Conservation (phyloP, 2,329 filamentous ascomycete species). For the Furcasterigmium furcatum region DNA sequence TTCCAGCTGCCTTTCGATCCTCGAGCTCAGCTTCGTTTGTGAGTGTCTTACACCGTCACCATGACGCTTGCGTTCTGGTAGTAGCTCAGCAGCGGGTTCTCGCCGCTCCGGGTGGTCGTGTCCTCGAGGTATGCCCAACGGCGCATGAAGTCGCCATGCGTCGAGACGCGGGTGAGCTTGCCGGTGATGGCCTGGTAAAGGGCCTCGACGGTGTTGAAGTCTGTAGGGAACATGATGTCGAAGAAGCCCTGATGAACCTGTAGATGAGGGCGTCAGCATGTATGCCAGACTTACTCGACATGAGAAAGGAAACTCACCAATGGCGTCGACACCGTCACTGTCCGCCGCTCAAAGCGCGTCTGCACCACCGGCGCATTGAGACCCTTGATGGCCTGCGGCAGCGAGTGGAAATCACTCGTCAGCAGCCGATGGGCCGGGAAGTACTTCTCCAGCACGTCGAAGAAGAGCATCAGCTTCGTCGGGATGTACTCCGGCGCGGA, state of each 20-base stretch:
- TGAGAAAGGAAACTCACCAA: slow-evolving; percentile 58
- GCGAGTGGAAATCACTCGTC: slow-evolving; percentile 83
- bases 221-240: slow-evolving; percentile 96
- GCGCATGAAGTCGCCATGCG: slow-evolving; percentile 87
- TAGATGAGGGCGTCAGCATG: neutral
- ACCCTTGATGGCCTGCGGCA: slow-evolving; percentile 80
- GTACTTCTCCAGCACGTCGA: slow-evolving; percentile 80
- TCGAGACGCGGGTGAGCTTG: slow-evolving; percentile 79
- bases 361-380: slow-evolving; percentile 95
- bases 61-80: slow-evolving; percentile 95
- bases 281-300: neutral
- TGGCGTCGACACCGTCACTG: slow-evolving; percentile 85
- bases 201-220: slow-evolving; percentile 87
- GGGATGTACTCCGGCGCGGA: slow-evolving; percentile 89
- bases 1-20: too few relatives aligned
- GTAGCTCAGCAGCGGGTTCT: slow-evolving; percentile 89
- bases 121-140: slow-evolving; percentile 89
- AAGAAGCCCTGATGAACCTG: slow-evolving; percentile 98
- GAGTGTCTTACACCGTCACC: slow-evolving; percentile 65
- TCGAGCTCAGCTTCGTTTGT: neutral
- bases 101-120: slow-evolving; percentile 82
- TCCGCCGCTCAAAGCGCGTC: slow-evolving; percentile 82
- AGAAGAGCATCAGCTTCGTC: slow-evolving; percentile 94
- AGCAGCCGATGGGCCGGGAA: slow-evolving; percentile 90
- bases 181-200: slow-evolving; percentile 92